Conservation (phyloP, 2,329 filamentous ascomycete species). For the Calonectria ilicicola region DNA sequence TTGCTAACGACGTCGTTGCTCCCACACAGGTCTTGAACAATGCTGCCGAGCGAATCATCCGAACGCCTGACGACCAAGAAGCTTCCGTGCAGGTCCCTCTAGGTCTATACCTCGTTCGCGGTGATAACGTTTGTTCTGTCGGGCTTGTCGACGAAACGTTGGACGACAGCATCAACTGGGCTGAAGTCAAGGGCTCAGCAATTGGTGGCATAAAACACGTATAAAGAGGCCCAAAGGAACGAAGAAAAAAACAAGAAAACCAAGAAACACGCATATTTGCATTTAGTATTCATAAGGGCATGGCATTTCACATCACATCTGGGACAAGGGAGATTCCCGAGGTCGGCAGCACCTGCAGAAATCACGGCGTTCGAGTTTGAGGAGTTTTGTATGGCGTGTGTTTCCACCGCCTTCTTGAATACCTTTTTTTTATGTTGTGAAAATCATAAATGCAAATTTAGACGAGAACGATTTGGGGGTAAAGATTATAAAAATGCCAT, state of each 20-base stretch:
- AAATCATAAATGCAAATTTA: not conserved
- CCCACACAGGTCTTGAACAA: constrained; percentile 76
- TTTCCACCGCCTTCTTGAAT: not conserved
- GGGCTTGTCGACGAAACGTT: constrained; percentile 91
- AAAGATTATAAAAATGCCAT: not conserved
- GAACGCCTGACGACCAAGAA: constrained; percentile 84
- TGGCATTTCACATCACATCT: constrained; percentile 29
- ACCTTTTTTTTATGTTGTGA: not conserved
- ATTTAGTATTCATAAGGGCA: constrained; percentile 32
- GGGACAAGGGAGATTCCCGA: constrained; percentile 16
- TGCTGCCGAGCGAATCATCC: constrained; percentile 91
- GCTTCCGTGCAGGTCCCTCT: constrained; percentile 84
- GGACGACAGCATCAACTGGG: constrained; percentile 93
- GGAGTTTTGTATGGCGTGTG: constrained; percentile 36
- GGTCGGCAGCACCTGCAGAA: constrained; percentile 29
- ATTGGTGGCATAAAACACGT: constrained; percentile 88
- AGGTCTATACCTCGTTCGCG: constrained; percentile 91
- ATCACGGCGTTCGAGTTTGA: constrained; percentile 42
- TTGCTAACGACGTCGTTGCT: constrained; percentile 28
- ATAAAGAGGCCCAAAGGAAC: constrained; percentile 44
- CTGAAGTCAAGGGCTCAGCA: constrained; percentile 84
- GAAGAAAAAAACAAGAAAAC: not conserved
- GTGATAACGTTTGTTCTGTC: constrained; percentile 93
- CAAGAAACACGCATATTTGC: constrained; percentile 7
- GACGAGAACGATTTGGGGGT: not conserved